A percentile compares a stretch with the other conserved stretches of the same genome.
These are phyloP conservation scores for Lactifluus subvellereus DNA, from an alignment of 768 basidiomycete species.

Conservation along the genomic window DNA sequence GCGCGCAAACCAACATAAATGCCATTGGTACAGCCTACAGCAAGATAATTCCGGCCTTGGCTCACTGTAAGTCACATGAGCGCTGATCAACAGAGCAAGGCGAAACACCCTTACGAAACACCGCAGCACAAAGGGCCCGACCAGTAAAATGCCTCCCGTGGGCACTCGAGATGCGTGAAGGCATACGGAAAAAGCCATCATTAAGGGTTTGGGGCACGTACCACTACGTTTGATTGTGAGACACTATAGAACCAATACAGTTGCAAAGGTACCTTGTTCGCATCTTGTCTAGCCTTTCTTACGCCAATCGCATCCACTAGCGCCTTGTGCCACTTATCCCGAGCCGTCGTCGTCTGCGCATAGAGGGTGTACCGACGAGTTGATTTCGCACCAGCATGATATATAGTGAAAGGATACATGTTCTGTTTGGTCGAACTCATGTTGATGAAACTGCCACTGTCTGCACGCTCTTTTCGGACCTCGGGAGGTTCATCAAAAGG, in stretches of 20 bases:
- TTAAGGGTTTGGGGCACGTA: conserved; percentile 56
- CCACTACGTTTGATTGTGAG: conserved; percentile 41
- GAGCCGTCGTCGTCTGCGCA: conserved; percentile 47
- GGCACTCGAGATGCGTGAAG: conserved; percentile 32
- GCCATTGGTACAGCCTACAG: conserved; percentile 60
- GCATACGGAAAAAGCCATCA: conserved; percentile 53
- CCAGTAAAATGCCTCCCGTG: conserved; percentile 45
- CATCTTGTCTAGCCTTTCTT: conserved; percentile 58
- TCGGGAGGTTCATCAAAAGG: conserved; percentile 57
- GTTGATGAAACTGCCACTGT: conserved; percentile 52
- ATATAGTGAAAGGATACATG: conserved; percentile 73
- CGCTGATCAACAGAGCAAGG: not conserved
- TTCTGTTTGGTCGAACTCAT: conserved; percentile 47
- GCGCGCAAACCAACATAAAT: conserved; percentile 58
- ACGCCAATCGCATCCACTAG: conserved; percentile 60
- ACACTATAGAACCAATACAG: not conserved
- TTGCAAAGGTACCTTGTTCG: conserved; percentile 53
- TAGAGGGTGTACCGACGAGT: conserved; percentile 69
- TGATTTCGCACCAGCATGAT: conserved; percentile 54
- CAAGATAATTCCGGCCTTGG: conserved; percentile 51
- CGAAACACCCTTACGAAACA: conserved; percentile 48
- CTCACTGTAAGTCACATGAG: conserved; percentile 35
- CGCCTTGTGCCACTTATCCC: conserved; percentile 58
- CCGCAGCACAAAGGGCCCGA: conserved; percentile 49
- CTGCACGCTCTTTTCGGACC: conserved; percentile 53